Evolutionary conservation across 306 rosid genomes (phyloP), one percentile per base, ranked within the genome.

Genomic region (Alnus glutinosa): DNA sequence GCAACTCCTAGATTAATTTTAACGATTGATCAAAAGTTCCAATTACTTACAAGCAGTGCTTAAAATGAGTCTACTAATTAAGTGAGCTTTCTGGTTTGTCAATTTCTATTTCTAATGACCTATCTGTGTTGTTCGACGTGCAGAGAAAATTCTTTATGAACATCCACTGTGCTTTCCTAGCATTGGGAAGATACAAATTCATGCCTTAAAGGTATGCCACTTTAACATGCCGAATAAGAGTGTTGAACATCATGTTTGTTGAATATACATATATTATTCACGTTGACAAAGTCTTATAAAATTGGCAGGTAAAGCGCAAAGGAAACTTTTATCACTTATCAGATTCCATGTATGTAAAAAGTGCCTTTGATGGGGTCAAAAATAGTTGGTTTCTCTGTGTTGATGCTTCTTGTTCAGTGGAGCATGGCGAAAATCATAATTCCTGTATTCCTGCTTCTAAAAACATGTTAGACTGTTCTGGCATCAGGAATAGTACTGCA

Each of bases 61-160:
- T 66, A 37, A 62, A 66, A 36, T 16, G 49, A 14, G 28, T 36
- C 71, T 66, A 15, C 23, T 64, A 64, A 37, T 15, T 64, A 36
- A 64, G 48, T 1, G n/a, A 28, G 66, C 16, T 36, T 36, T 14
- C 16, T 66, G 30, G 14, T 9, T 68, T 42, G 13, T 68, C 8
- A 39, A 42, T 79, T 58, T 42, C 49, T 67, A 51, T 50, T 79
- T 63, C 70, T 50, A 39, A 39, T 63, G 74, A 62, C 30, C 7
- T 71, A 6, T 79, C 28, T 14, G 63, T 79, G 23, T 71, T 11
- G 52, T 58, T 9, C 14, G 10, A 55, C 52, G 12, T 39, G 70
- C 85, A 85, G 89, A 57, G 51, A 78, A 79, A 69, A 77, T 88
- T 39, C 83, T 83, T 70, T 70, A 82, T 77, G 89, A 88, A 59